These are phyloP conservation scores for Leishmania guyanensis DNA, from an alignment of 208 protist species.

Conservation along the genomic window DNA sequence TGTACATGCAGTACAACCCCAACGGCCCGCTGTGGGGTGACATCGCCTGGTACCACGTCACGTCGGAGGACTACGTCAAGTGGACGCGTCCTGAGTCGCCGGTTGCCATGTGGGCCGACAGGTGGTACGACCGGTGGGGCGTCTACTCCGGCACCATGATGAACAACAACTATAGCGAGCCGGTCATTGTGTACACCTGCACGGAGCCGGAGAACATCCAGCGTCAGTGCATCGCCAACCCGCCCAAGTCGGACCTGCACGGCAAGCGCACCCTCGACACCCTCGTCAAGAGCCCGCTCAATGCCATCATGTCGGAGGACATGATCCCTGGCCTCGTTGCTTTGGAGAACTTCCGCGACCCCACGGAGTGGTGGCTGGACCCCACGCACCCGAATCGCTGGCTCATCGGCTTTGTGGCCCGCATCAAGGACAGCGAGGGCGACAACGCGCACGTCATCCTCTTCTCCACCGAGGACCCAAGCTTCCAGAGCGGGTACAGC, in stretches of 20 bases:
- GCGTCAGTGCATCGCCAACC: constrained; percentile 38
- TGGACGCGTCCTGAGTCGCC: constrained; percentile 22
- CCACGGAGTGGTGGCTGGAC: constrained; percentile 42
- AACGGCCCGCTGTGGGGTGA: constrained; percentile 22
- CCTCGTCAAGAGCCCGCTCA: constrained; percentile 33
- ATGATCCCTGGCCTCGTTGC: constrained; percentile 11
- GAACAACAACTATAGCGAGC: constrained; percentile 19
- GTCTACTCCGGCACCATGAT: constrained; percentile 36
- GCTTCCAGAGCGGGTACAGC: constrained; percentile 39
- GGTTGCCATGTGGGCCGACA: constrained; percentile 26
- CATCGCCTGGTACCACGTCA: constrained; percentile 47
- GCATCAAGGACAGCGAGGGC: constrained; percentile 32
- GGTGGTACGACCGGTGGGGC: constrained; percentile 36
- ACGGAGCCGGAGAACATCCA: constrained; percentile 17
- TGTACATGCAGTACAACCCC: constrained; percentile 73
- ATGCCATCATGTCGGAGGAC: constrained; percentile 17
- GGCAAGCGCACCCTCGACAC: constrained; percentile 6
- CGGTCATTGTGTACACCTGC: constrained; percentile 43
- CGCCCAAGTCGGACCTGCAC: neutral
- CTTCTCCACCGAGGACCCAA: constrained; percentile 48
- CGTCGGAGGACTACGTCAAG: constrained; percentile 39
- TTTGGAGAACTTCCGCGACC: constrained; percentile 34
- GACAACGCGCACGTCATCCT: constrained; percentile 46
- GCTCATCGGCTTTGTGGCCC: constrained; percentile 43
- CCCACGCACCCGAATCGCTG: constrained; percentile 25